phyloP scores from a whole-genome alignment of 371 early-diverging fungal genomes.

The Mortierella sp. region DNA sequence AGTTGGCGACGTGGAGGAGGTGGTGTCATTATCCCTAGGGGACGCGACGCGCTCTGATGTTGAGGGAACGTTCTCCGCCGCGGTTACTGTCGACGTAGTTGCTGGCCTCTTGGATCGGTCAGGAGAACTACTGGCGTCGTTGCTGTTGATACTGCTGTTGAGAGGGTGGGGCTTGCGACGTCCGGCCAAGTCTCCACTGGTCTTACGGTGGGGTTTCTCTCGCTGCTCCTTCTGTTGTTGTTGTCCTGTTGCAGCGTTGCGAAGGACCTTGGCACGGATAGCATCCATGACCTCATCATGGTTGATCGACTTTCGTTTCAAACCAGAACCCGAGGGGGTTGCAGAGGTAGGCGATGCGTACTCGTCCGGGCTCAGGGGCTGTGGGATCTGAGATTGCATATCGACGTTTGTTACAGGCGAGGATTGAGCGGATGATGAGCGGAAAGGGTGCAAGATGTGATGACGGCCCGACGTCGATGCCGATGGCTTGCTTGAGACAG shows the following conservation, averaged over 20 bases:
- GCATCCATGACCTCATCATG: constrained; percentile 58
- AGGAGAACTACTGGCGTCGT: constrained; percentile 4
- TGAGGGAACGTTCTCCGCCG: constrained; percentile 14
- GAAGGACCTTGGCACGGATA: constrained; percentile 48
- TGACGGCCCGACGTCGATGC: constrained; percentile 20
- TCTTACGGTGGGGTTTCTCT: constrained; percentile 17
- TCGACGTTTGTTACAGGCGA: constrained; percentile 46
- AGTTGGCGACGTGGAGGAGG: background rate
- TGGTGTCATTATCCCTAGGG: background rate
- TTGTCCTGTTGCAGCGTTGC: constrained; percentile 36
- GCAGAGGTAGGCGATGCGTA: constrained; percentile 48
- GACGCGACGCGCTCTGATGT: background rate
- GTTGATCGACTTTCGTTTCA: constrained; percentile 54
- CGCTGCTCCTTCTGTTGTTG: constrained; percentile 36
- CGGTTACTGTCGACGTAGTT: background rate
- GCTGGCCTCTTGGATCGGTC: constrained; percentile 28
- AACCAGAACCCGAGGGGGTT: constrained; percentile 23
- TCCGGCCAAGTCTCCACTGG: constrained; percentile 14
- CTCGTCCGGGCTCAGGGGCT: constrained; percentile 51
- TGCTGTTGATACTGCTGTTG: constrained; percentile 14
- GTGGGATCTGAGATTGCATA: constrained; percentile 53
- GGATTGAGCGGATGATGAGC: constrained; percentile 41
- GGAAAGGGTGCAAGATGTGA: constrained; percentile 25
- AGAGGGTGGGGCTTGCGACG: constrained; percentile 26
- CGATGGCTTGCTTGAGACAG: constrained; percentile 19